Base-by-base conservation (phyloP, 2,329 filamentous ascomycete genomes). In the Cryphonectria japonica region DNA sequence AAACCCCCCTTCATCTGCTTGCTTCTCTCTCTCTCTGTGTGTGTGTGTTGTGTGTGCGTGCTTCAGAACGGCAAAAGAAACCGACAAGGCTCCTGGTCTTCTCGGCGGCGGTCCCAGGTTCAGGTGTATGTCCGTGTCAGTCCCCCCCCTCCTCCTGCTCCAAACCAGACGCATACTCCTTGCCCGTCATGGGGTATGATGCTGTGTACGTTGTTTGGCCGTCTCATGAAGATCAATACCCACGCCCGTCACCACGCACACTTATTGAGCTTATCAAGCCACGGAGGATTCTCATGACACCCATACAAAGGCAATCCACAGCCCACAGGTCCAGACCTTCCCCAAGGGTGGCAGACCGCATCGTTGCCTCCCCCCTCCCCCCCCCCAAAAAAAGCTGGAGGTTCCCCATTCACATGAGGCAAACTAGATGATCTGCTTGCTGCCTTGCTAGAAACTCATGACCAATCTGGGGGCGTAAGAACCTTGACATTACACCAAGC, bases 391-490 rank as follows among this genome's bases (percentile, higher is more conserved):
- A 37, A 57, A 32, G 54, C 1, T 19, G 54, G 19, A 59, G 54
- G 54, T 59, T 22, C 46, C 46, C 19, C 59, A 37, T 61, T 26
- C 32, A 61, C 32, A 61, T n/a, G 32, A 61, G 19, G 59, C 59
- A 61, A 61, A 39, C 34, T 61, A 39, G 32, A n/a, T 22, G 59
- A 39, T n/a, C 26, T 29, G 37, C 43, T 34, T 69, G 68, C 60
- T 26, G 67, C 70, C 64, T 59, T 72, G 59, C 70, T 50, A 59
- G 46, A n/a, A 52, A 16, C 46, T 64, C 68, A 50, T 70, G 70
- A 34, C 62, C 32, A 63, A 57, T 67, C 59, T 69, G 63, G 63
- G 70, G 67, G 63, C 57, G 66, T 46, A 59, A 52, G 57, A 50
- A 37, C 61, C 52, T 67, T 26, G 62, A 66, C 16, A 68, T 60